A percentile compares a stretch with the other conserved stretches of the same genome.
Conservation (phyloP, 306 rosid species). For the Amphicarpaea edgeworthii region DNA sequence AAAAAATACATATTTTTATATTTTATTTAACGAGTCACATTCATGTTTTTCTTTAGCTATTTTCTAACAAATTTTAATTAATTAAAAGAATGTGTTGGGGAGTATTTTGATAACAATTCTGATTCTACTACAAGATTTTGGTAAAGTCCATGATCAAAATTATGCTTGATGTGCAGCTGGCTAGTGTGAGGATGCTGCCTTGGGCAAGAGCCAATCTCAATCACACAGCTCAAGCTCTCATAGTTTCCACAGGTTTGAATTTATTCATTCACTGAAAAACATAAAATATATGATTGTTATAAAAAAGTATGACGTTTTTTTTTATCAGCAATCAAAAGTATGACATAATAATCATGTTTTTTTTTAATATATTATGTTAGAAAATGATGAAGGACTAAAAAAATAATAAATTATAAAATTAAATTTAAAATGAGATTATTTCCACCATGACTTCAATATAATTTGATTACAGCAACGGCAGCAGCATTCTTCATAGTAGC, state of each 20-base stretch:
- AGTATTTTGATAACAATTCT: no score
- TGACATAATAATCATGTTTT: no score
- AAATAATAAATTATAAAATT: neutral
- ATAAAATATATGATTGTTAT: neutral
- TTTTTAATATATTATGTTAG: no score
- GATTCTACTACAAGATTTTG: neutral
- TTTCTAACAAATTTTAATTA: no score
- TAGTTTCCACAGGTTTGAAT: conserved; percentile 76
- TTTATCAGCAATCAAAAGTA: no score
- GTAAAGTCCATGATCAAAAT: neutral
- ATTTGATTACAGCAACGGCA: conserved; percentile 63
- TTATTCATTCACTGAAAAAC: no score
- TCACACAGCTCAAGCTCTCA: conserved; percentile 87
- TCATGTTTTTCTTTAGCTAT: no score
- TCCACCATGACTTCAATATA: neutral
- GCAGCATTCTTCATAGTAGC: conserved; percentile 84
- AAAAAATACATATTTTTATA: no score
- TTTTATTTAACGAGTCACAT: no score
- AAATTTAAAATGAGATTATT: neutral
- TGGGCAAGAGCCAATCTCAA: conserved; percentile 90
- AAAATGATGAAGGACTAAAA: neutral
- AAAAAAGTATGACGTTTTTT: no score
- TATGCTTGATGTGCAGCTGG: conserved; percentile 58
- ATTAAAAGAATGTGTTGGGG: no score
- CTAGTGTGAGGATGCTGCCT: conserved; percentile 86